These are phyloP conservation scores for Aspergillus alliaceus DNA, from an alignment of 2,329 filamentous ascomycete genomes.

Conservation along the genomic window DNA sequence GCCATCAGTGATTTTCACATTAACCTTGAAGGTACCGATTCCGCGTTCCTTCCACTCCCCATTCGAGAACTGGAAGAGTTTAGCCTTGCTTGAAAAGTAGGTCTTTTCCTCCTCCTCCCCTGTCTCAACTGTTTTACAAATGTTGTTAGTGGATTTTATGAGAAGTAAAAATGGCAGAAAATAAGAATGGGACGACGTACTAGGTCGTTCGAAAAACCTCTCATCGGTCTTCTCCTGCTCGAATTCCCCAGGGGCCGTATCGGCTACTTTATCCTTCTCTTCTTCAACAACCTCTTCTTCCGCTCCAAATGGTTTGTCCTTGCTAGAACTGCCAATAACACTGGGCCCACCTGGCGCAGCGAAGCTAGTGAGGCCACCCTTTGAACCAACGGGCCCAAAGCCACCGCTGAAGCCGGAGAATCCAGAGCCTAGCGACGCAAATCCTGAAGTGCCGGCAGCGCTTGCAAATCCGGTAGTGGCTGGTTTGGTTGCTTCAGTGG, in stretches of 20 bases:
- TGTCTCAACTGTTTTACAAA: constrained; percentile 64
- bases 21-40: constrained; percentile 79
- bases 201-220: constrained; percentile 58
- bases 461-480: constrained; percentile 31
- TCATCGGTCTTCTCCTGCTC: constrained; percentile 50
- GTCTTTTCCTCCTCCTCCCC: constrained; percentile 83
- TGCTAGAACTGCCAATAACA: constrained; percentile 40
- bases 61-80: constrained; percentile 76
- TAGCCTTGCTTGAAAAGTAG: constrained; percentile 73
- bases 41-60: constrained; percentile 89
- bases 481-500: constrained; percentile 22
- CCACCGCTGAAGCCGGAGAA: constrained; percentile 40
- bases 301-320: constrained; percentile 72
- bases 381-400: constrained; percentile 52
- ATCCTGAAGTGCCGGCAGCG: constrained; percentile 35
- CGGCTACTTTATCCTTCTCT: constrained; percentile 51
- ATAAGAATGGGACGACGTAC: constrained; percentile 55
- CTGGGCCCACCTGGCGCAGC: constrained; percentile 58
- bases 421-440: constrained; percentile 38
- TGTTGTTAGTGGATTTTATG: not conserved
- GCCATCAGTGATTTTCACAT: constrained; percentile 62
- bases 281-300: constrained; percentile 56
- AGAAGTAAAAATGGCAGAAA: too few species aligned
- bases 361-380: constrained; percentile 64
- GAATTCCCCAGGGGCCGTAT: constrained; percentile 50